Conservation (phyloP, 805 yeast species). For the Wickerhamomyces xylosicus region DNA sequence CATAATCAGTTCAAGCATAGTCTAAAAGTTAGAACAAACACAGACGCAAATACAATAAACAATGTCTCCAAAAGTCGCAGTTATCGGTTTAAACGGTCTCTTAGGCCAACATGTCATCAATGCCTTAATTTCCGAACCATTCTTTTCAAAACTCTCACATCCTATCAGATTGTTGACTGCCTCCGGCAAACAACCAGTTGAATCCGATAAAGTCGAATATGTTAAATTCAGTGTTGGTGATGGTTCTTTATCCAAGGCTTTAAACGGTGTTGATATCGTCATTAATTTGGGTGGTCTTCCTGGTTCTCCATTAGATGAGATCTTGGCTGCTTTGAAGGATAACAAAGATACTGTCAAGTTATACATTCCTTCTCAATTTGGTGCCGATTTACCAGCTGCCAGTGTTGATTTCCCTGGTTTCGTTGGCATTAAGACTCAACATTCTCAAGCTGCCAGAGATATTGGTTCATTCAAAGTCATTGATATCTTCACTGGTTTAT, state of each 20-base stretch:
- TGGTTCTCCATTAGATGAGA: conserved; percentile 21
- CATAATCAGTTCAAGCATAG: too few relatives aligned
- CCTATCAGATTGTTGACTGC: conserved; percentile 43
- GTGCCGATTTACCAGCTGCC: conserved; percentile 29
- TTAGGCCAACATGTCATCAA: conserved; percentile 38
- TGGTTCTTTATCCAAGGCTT: conserved; percentile 22
- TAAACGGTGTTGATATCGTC: conserved; percentile 40
- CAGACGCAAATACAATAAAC: conserved; percentile 3
- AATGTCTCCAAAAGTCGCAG: conserved; percentile 35
- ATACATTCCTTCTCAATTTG: conserved; percentile 55
- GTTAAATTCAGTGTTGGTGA: conserved; percentile 6
- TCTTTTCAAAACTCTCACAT: conserved; percentile 28
- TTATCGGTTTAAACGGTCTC: conserved; percentile 42
- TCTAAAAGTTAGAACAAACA: too few relatives aligned
- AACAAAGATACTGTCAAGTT: conserved; percentile 36
- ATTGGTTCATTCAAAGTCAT: conserved; percentile 35
- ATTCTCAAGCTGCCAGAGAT: conserved; percentile 28
- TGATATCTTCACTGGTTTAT: conserved; percentile 30
- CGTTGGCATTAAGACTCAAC: conserved; percentile 23
- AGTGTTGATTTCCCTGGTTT: conserved; percentile 25
- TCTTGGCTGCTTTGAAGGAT: conserved; percentile 29
- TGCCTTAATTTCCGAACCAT: conserved; percentile 33
- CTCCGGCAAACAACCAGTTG: conserved; percentile 10
- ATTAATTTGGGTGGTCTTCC: conserved; percentile 30
- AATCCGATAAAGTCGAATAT: conserved; percentile 13